phyloP scores from a whole-genome alignment of 495 filamentous ascomycete genomes.

The Talaromyces ruber region DNA sequence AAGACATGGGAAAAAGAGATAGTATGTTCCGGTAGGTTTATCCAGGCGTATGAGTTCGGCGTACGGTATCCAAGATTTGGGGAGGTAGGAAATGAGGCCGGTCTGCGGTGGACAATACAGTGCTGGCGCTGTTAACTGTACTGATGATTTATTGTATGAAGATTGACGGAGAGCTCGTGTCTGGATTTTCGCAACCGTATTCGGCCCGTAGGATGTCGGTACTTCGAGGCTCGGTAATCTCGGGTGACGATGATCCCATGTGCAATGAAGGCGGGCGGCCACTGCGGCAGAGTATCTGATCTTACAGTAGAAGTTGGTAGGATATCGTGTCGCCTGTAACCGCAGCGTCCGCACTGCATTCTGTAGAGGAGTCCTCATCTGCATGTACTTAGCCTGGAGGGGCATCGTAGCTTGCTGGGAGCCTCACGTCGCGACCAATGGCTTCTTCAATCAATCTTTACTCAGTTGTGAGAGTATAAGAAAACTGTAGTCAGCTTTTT shows the following conservation, averaged over 20 bases:
- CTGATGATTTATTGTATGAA: conserved; percentile 64
- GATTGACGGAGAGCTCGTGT: conserved; percentile 45
- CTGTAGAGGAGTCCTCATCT: not conserved
- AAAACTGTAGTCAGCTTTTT: not conserved
- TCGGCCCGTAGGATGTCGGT: not conserved
- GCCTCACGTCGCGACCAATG: not conserved
- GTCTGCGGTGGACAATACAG: conserved; percentile 76
- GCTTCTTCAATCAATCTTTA: not conserved
- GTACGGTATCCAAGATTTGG: conserved; percentile 73
- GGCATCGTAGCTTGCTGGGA: not conserved
- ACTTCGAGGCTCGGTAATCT: not conserved
- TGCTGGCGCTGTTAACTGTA: conserved; percentile 47
- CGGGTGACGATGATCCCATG: not conserved
- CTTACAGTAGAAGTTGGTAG: not conserved
- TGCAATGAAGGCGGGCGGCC: not conserved
- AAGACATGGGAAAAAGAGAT: conserved; percentile 90
- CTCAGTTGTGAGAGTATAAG: not conserved
- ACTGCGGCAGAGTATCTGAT: not conserved
- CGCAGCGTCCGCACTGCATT: not conserved
- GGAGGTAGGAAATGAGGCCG: conserved; percentile 76
- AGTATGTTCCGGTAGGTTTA: conserved; percentile 91
- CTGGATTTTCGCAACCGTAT: not conserved
- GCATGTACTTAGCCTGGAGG: not conserved
- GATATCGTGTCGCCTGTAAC: not conserved
- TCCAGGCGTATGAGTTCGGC: conserved; percentile 90